Base-by-base conservation (phyloP, 805 yeast species). In the Cyberlindnera veronae region DNA sequence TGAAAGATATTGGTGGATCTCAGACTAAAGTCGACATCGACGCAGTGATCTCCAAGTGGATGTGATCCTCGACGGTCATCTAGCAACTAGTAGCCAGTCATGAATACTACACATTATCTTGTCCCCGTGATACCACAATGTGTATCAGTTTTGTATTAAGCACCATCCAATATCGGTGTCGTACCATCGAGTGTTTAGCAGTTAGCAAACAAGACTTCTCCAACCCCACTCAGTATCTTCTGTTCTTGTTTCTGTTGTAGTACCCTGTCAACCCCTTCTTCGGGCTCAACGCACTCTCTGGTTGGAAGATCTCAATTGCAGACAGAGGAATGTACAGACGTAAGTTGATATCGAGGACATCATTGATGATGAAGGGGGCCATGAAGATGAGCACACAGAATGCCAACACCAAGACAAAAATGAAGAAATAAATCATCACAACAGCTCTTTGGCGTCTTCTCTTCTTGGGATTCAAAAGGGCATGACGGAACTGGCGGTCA, bases 401-500 rank as follows among this genome's bases (percentile, higher is more conserved):
- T 0, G 54, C 24, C 21, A 64, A 38, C 5, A 61, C 49, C 3
- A 58, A 10, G 3, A 69, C 21, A 46, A 72, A 76, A 2, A 74
- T 38, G 5, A 69, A 10, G 5, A 66, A 53, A 46, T 60, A 67
- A 5, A 58, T 28, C 5, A 53, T 47, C 27, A 74, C 64, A 2
- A 61, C 54, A 5, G 55, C 45, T 32, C 69, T 60, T 29, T 70
- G 62, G 45, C 62, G 64, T 37, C 69, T 55, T 45, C 66, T 65
- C 40, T 74, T 69, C 42, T 61, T 69, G 15, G 67, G 60, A 2
- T 76, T 63, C 6, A 74, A 60, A 2, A 74, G 62, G 18, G 68
- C 68, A 4, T 76, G 71, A 8, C 76, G 63, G 2, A 76, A 54
- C 50, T 76, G 81, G 29, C 65, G 62, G 5, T 58, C 63, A 1